These are phyloP conservation scores for Trichophyton benhamiae DNA, from an alignment of 2,329 filamentous ascomycete genomes.

Conservation along the genomic window DNA sequence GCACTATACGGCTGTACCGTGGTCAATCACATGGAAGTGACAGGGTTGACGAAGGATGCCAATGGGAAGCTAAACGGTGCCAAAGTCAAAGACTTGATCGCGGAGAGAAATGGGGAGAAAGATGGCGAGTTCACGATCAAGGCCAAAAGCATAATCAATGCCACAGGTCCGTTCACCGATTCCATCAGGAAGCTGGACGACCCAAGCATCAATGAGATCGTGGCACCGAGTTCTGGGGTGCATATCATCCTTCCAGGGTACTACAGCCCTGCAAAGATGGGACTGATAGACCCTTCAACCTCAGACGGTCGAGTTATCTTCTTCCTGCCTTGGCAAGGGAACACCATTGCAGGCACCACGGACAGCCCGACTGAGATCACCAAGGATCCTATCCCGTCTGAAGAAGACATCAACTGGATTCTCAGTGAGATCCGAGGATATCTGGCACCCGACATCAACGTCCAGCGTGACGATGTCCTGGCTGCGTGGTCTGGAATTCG, in stretches of 20 bases:
- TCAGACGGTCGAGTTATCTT: constrained; percentile 85
- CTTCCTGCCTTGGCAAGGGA: constrained; percentile 87
- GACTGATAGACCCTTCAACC: constrained; percentile 71
- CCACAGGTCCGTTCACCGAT: constrained; percentile 78
- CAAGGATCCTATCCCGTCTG: constrained; percentile 61
- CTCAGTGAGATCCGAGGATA: constrained; percentile 71
- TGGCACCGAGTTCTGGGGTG: constrained; percentile 72
- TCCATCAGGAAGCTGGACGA: constrained; percentile 78
- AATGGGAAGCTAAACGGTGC: constrained; percentile 63
- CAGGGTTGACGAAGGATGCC: constrained; percentile 59
- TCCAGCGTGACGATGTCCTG: constrained; percentile 74
- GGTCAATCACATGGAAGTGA: constrained; percentile 74
- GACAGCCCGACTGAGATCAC: constrained; percentile 64
- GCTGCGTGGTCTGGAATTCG: constrained; percentile 83
- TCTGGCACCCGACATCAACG: constrained; percentile 70
- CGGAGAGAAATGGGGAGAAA: constrained; percentile 51
- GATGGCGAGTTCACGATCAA: constrained; percentile 55
- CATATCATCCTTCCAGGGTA: constrained; percentile 81
- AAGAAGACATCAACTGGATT: constrained; percentile 82
- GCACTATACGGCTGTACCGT: constrained; percentile 76
- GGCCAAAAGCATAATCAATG: constrained; percentile 75
- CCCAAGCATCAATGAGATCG: constrained; percentile 57
- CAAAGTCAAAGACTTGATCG: constrained; percentile 56
- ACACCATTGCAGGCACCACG: constrained; percentile 81
- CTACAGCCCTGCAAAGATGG: constrained; percentile 76